Conservation (phyloP, 371 early-diverging fungal genomes). For the Amoeboaphelidium protococcarum region DNA sequence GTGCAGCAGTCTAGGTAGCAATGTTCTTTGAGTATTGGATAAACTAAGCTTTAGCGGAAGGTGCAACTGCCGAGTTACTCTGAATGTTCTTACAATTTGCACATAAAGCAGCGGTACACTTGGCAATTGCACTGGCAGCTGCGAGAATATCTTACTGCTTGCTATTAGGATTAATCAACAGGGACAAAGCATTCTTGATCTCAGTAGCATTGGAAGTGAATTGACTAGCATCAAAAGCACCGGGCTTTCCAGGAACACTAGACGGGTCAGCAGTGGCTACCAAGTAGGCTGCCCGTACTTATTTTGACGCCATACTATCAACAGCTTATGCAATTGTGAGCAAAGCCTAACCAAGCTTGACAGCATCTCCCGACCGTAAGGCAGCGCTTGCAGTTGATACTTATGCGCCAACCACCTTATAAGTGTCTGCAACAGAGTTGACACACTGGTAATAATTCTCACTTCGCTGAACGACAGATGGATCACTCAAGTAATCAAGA, state of each 20-base stretch:
- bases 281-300: slow-evolving; percentile 13
- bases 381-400: not conserved
- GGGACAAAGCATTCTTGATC: slow-evolving; percentile 10
- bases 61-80: slow-evolving; percentile 4
- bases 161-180: slow-evolving; percentile 9
- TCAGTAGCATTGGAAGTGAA: slow-evolving; percentile 7
- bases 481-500: not conserved
- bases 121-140: slow-evolving; percentile 13
- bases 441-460: not conserved
- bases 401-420: not conserved
- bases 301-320: slow-evolving; percentile 3
- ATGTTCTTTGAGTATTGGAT: slow-evolving; percentile 10
- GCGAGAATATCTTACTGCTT: slow-evolving; percentile 13
- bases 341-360: not conserved
- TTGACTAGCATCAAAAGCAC: slow-evolving; percentile 7
- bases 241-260: slow-evolving; percentile 10
- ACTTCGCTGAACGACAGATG: not conserved
- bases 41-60: slow-evolving; percentile 8
- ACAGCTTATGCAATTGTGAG: not conserved
- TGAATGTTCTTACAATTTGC: slow-evolving; percentile 12
- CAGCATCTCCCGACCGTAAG: not conserved
- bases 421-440: not conserved
- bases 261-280: slow-evolving; percentile 14
- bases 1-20: slow-evolving; percentile 9
- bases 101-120: slow-evolving; percentile 13